Evolutionary conservation across 148 eudicot species (phyloP).

Genomic region (Rhododendron ovatum): DNA sequence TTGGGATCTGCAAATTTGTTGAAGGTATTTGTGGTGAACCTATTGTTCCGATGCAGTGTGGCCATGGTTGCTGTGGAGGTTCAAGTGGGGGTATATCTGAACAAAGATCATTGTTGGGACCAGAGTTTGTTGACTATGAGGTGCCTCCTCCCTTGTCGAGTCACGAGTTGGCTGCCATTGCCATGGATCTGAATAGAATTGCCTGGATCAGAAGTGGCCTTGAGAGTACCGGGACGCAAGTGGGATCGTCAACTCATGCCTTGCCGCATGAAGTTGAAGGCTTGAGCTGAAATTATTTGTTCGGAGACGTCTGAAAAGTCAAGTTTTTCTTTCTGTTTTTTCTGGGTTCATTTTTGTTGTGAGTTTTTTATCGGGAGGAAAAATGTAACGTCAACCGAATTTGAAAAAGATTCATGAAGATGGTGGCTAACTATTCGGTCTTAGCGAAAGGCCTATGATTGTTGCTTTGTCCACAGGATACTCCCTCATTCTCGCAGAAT

Average conservation of each 20-base stretch:
- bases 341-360: not conserved
- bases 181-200: slow-evolving; percentile 65
- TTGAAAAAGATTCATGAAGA: not conserved
- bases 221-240: slow-evolving; percentile 31
- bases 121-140: slow-evolving; percentile 82
- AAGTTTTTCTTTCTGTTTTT: not conserved
- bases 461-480: not conserved
- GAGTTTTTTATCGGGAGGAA: not conserved
- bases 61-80: slow-evolving; percentile 64
- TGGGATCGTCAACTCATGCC: slow-evolving; percentile 27
- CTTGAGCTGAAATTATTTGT: slow-evolving; percentile 29
- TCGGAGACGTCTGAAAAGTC: not conserved
- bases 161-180: slow-evolving; percentile 60
- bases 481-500: not conserved
- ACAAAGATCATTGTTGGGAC: slow-evolving; percentile 58
- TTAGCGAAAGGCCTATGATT: not conserved
- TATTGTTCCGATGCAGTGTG: slow-evolving; percentile 54
- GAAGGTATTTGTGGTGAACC: slow-evolving; percentile 47
- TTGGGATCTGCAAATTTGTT: slow-evolving; percentile 38
- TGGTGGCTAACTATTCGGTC: not conserved
- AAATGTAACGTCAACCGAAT: not conserved
- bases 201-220: slow-evolving; percentile 91
- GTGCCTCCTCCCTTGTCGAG: slow-evolving; percentile 52
- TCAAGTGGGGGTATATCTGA: slow-evolving; percentile 18
- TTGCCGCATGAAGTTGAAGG: slow-evolving; percentile 45